Conservation (phyloP, 108 stramenopile species). For the Skeletonema potamos region DNA sequence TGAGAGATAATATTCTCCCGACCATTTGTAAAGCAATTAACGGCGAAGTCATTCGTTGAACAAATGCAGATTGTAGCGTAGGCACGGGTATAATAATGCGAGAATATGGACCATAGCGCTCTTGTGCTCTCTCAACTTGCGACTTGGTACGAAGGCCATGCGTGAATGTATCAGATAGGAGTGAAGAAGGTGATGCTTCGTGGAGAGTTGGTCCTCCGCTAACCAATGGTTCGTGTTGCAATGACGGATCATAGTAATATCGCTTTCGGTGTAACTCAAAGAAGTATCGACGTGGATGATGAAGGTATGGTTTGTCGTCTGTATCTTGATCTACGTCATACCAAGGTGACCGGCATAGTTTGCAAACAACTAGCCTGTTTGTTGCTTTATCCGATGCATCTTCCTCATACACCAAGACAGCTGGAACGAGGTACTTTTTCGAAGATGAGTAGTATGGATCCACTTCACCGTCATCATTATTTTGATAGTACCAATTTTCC, state of each 20-base stretch:
- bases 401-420: conserved; percentile 25
- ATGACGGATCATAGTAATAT: conserved; percentile 46
- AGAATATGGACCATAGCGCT: conserved; percentile 53
- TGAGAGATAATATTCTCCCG: conserved; percentile 46
- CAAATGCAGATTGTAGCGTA: conserved; percentile 49
- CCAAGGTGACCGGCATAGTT: conserved; percentile 16
- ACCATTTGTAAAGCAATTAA: conserved; percentile 56
- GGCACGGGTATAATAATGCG: conserved; percentile 45
- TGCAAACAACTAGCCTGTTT: conserved; percentile 9
- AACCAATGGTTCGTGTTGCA: conserved; percentile 3
- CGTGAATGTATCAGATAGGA: conserved; percentile 20
- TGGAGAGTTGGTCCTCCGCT: conserved; percentile 57
- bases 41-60: conserved; percentile 56
- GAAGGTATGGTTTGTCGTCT: neutral
- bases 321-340: neutral
- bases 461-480: conserved; percentile 21
- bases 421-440: conserved; percentile 3
- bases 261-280: conserved; percentile 55
- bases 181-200: conserved; percentile 13
- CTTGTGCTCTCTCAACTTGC: conserved; percentile 33
- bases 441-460: conserved; percentile 32
- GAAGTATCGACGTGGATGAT: conserved; percentile 28
- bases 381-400: neutral
- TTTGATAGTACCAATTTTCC: conserved; percentile 9
- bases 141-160: conserved; percentile 27